Evolutionary conservation across 176 grass and related monocot species (phyloP), one percentile per base, ranked within the genome.

Genomic region (Aegilops tauschii): DNA sequence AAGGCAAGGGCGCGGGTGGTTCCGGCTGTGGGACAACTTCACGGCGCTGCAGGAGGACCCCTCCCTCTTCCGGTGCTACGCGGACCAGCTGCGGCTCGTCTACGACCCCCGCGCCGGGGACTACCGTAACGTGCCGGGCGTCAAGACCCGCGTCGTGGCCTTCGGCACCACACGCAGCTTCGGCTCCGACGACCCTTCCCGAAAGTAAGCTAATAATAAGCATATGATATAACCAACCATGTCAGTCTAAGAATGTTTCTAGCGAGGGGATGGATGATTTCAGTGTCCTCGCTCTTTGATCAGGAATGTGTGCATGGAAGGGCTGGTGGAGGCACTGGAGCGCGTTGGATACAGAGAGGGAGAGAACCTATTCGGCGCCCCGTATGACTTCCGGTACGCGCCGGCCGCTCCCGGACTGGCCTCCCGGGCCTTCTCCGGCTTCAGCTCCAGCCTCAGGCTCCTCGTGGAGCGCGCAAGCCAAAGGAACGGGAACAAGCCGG

Each of bases 101-200:
- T 80, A 65, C 39, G 78, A 66, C 78, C 59, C 1, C 23, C 35
- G 0, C 25, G 23, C 12, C 61, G 37, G 25, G 0, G 78, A 80
- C 78, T 80, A 66, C 39, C 37, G 61, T n/a, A 52, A 81, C 6
- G 0, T 68, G 62, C 27, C 40, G 8, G 40, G 79, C 79, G 79
- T 81, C 0, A 2, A 67, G 40, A 68, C 79, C 0, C 63, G 40
- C 5, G 40, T 68, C 27, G 9, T 68, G 39, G 28, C 62, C 4
- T 81, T 81, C 39, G 40, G 79, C 79, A 21, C 79, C 40, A 81
- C 79, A 27, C 62, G 62, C 27, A 5, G 79, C 25, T 81, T 81
- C 27, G 1, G 1, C 25, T 11, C 1, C 8, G 8, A 81, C 39
- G 17, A 63, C 3, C 78, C 78, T 8, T 36, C 36, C 6, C 0